phyloP scores from a whole-genome alignment of 1,284 basidiomycete species.

The Rugiboletus extremiorientalis region DNA sequence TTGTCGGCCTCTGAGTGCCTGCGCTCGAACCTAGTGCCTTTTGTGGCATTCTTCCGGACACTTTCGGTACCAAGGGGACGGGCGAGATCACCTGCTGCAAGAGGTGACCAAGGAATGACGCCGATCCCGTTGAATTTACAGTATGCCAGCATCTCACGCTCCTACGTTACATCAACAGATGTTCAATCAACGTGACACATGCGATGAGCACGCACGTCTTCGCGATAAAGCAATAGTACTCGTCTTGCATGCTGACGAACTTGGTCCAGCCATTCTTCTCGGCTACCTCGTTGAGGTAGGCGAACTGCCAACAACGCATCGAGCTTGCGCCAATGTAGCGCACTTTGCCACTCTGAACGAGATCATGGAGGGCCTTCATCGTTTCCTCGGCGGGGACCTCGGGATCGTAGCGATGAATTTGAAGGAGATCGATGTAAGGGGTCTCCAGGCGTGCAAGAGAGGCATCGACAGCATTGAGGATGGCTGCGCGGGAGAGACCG shows the following conservation, averaged over 20 bases:
- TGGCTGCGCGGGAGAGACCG: slow-evolving; percentile 43
- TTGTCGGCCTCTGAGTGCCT: slow-evolving; percentile 32
- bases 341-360: slow-evolving; percentile 43
- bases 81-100: slow-evolving; percentile 40
- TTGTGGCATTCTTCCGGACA: slow-evolving; percentile 15
- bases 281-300: slow-evolving; percentile 41
- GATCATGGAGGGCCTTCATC: slow-evolving; percentile 47
- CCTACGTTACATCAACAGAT: slow-evolving; percentile 29
- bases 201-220: slow-evolving; percentile 28
- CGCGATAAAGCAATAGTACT: slow-evolving; percentile 43
- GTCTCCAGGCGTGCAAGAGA: slow-evolving; percentile 43
- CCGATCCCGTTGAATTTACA: slow-evolving; percentile 48
- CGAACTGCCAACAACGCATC: slow-evolving; percentile 45
- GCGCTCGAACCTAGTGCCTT: slow-evolving; percentile 32
- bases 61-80: slow-evolving; percentile 37
- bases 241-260: slow-evolving; percentile 43
- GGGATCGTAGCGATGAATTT: slow-evolving; percentile 44
- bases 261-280: slow-evolving; percentile 37
- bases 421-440: slow-evolving; percentile 48
- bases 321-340: slow-evolving; percentile 47
- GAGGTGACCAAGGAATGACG: slow-evolving; percentile 43
- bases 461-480: slow-evolving; percentile 47
- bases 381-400: slow-evolving; percentile 40
- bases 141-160: slow-evolving; percentile 49
- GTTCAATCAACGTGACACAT: no score